Evolutionary conservation across 352 stramenopile species (phyloP).

Genomic region (Globisporangium nodosum): DNA sequence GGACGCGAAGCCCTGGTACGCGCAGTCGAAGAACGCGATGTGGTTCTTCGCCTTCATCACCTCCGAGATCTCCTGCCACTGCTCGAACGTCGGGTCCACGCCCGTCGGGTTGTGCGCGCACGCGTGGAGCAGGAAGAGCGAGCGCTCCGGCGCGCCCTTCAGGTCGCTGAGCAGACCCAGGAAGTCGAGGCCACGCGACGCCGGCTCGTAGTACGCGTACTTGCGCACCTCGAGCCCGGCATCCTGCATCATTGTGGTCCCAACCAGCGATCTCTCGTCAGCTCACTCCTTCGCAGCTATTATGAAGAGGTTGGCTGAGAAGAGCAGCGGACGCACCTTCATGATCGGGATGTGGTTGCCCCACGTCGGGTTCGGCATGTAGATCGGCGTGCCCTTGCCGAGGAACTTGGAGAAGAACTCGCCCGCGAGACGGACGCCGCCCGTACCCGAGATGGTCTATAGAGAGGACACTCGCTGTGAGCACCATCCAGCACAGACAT

Average conservation of each 20-base stretch:
- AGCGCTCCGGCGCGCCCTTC: slow-evolving; percentile 88
- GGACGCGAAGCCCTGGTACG: slow-evolving; percentile 98
- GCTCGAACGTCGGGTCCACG: slow-evolving; percentile 96
- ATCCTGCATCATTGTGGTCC: slow-evolving; percentile 21
- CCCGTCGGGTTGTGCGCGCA: slow-evolving; percentile 99
- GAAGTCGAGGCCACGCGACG: slow-evolving; percentile 90
- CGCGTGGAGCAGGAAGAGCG: slow-evolving; percentile 97
- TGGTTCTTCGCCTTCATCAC: slow-evolving; percentile 95
- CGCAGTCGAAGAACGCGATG: slow-evolving; percentile 98
- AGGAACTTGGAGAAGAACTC: slow-evolving; percentile 94
- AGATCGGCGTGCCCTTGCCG: slow-evolving; percentile 88
- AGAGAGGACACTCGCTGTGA: neutral
- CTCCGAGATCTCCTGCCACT: slow-evolving; percentile 97
- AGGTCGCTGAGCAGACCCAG: slow-evolving; percentile 94
- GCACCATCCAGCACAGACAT: neutral
- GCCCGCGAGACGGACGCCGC: slow-evolving; percentile 93
- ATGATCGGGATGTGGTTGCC: slow-evolving; percentile 98
- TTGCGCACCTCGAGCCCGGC: slow-evolving; percentile 73
- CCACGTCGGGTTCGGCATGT: slow-evolving; percentile 99
- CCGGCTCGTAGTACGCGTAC: slow-evolving; percentile 86
- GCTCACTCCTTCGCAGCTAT: neutral
- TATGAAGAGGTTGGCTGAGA: neutral
- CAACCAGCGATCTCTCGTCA: neutral
- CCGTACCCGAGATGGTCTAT: slow-evolving; percentile 98
- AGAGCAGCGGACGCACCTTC: slow-evolving; percentile 19